Evolutionary conservation across 1,284 basidiomycete species (phyloP), one percentile per base, ranked within the genome.

Genomic region (Boletellus deceptivus): DNA sequence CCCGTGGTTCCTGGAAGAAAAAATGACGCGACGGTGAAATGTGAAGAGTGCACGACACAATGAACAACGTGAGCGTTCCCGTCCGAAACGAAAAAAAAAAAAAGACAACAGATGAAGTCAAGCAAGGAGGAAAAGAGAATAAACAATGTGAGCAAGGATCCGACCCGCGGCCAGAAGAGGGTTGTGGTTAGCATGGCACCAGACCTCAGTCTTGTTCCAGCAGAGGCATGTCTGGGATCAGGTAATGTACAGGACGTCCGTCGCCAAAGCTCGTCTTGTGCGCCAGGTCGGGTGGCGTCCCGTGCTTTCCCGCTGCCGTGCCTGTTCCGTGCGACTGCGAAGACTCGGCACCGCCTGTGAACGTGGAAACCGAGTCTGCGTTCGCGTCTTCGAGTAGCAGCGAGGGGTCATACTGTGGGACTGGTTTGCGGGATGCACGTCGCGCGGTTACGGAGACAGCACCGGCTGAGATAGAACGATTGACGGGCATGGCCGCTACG

Each of bases 191-290:
- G 48, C 44, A 36, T 46, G 44, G 49, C 50, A 59, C 43, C 41
- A 4, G 24, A n/a, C 47, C 40, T 72, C 55, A 54, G 24, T 67
- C 53, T 48, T 39, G 58, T 54, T 56, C 59, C 11, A 64, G 63
- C 16, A 62, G 61, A n/a, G 74, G 72, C 65, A 75, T 64, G 52
- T 74, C 72, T 11, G 72, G 72, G 29, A 72, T 73, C 45, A 72
- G 50, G 60, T 70, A 71, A 50, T 73, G 72, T 34, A 72, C 50
- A 34, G 63, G 63, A 22, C 56, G 60, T 17, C 57, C 55, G 45
- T 63, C 58, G 42, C 53, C 68, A 46, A 59, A 48, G 50, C 55
- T 60, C 34, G 52, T 41, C 39, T 57, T 61, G 53, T 50, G 57
- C 13, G 46, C 48, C 51, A 73, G 58, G 38, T 61, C 63, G 47